A percentile compares a stretch with the other conserved stretches of the same genome.
These are phyloP conservation scores for Gossypium schwendimanii DNA, from an alignment of 441 rosid species.

Conservation along the genomic window DNA sequence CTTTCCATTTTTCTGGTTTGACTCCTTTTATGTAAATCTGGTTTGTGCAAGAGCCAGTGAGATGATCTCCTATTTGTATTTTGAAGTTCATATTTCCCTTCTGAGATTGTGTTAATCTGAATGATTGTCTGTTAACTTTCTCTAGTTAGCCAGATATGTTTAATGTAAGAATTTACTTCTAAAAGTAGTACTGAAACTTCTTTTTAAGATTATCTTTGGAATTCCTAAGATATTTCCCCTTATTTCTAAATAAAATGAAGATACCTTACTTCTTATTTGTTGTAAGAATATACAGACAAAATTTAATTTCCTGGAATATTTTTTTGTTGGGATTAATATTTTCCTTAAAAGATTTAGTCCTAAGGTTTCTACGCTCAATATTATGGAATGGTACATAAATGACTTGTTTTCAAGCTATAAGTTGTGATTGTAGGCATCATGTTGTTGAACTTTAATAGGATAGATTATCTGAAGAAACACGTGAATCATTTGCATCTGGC, in stretches of 20 bases:
- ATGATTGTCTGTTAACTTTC: neutral
- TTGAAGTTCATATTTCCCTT: neutral
- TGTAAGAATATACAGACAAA: neutral
- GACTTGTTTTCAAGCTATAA: neutral
- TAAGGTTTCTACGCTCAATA: neutral
- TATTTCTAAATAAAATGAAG: neutral
- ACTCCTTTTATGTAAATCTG: neutral
- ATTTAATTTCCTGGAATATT: neutral
- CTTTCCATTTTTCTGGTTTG: slow-evolving; percentile 4
- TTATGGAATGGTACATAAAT: neutral
- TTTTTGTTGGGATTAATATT: neutral
- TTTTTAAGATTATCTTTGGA: neutral
- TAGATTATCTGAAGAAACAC: neutral
- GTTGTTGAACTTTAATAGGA: neutral
- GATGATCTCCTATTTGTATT: neutral
- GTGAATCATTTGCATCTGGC: neutral
- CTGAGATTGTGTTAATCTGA: neutral
- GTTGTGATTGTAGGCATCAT: neutral
- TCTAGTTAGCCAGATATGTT: neutral
- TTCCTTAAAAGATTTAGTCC: neutral
- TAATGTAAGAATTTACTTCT: slow-evolving; percentile 4
- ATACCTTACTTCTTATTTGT: neutral
- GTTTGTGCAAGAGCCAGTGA: neutral
- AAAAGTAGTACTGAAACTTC: neutral
- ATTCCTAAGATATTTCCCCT: neutral